phyloP scores from a whole-genome alignment of 2,329 filamentous ascomycete genomes.

The Apiospora arundinis region DNA sequence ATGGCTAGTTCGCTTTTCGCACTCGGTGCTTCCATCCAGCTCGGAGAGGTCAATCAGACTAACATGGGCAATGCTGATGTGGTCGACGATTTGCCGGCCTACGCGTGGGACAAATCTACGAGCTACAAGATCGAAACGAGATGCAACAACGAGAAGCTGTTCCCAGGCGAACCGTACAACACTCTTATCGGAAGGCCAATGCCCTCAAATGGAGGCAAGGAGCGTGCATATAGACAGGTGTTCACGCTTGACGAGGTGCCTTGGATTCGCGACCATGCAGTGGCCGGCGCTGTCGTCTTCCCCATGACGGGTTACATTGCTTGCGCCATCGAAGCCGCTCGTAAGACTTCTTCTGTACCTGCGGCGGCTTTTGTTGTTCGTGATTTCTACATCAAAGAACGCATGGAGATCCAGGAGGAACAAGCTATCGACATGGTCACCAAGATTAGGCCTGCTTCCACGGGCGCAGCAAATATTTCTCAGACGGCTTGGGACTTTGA shows the following conservation, averaged over 20 bases:
- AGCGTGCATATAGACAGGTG: background rate
- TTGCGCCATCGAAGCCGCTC: conserved; percentile 26
- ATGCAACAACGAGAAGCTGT: conserved; percentile 14
- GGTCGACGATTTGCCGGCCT: conserved; percentile 27
- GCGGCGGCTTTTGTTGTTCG: conserved; percentile 23
- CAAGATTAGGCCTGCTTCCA: conserved; percentile 31
- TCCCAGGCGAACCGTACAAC: conserved; percentile 19
- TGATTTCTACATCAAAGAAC: conserved; percentile 29
- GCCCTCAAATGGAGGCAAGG: conserved; percentile 13
- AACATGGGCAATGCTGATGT: conserved; percentile 24
- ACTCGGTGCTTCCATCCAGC: conserved; percentile 21
- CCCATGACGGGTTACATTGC: conserved; percentile 29
- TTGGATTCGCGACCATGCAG: conserved; percentile 45
- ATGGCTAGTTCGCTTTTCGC: conserved; percentile 25
- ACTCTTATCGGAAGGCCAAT: background rate
- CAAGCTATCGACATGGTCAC: conserved; percentile 36
- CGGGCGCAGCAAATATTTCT: conserved; percentile 28
- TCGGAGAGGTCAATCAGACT: conserved; percentile 25
- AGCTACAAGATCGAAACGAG: conserved; percentile 23
- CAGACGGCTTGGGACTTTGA: conserved; percentile 25
- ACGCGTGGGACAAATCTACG: conserved; percentile 27
- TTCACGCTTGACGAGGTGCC: conserved; percentile 18
- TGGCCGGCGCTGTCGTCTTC: conserved; percentile 35
- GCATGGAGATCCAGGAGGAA: conserved; percentile 38
- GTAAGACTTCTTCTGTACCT: conserved; percentile 5